Base-by-base conservation (phyloP, 192 early-diverging fungal species). In the Backusella parvicylindrica region DNA sequence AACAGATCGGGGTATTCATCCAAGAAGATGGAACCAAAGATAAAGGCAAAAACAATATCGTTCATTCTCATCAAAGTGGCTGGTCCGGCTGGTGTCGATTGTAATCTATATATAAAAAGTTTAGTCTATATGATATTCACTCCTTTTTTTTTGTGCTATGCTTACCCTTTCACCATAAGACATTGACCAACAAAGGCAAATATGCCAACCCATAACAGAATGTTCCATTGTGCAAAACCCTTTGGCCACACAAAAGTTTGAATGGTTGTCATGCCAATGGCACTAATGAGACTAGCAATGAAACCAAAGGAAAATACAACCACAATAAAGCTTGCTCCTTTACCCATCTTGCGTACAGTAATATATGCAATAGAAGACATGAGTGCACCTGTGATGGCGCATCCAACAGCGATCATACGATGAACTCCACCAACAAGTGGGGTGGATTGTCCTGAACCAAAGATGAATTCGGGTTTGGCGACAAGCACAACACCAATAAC, bases 1-100 rank as follows among this genome's bases (percentile, higher is more conserved):
- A 83, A 83, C 38, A 83, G 26, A 49, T 84, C 82, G 0, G 92
- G 92, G 6, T 85, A 68, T 78, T 95, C 92, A 67, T 85, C 84
- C 69, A 94, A 90, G 66, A 95, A 66, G 1, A 82, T 69, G 35
- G 91, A 84, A 33, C 92, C 91, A 79, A 94, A 87, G n/a, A 91
- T 50, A 81, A 93, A 93, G 9, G 92, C 90, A 85, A 93, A 92
- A 3, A 93, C 91, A 40, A 95, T 87, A 70, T 95, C 92, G 56
- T 92, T 81, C 81, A 91, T 93, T 38, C 94, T 86, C 89, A 94
- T 92, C 79, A 95, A 66, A 21, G 91, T 79, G 12, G 85, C 92
- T 3, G 90, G 90, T 0, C 92, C 92, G 6, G 91, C 83, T 8
- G 88, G 87, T 9, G 89, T 89, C 70, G 92, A 56, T 82, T 95